Conservation (phyloP, 2,329 filamentous ascomycete genomes). For the Arachnomyces sp. region DNA sequence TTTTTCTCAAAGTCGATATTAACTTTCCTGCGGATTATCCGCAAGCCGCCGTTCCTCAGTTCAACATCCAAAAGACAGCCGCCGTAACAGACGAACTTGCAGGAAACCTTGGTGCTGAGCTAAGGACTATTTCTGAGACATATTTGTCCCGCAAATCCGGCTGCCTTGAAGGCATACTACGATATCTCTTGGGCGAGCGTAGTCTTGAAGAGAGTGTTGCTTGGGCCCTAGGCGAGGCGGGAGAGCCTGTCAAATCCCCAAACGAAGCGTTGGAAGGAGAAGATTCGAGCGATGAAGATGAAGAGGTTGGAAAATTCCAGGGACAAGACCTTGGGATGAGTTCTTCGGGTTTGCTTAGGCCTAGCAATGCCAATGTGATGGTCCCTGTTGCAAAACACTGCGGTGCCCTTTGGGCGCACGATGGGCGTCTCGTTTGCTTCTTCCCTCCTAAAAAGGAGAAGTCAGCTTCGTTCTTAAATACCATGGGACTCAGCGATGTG, state of each 20-base stretch:
- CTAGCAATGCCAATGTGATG: conserved; percentile 53
- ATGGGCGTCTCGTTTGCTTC: conserved; percentile 51
- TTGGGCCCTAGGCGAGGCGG: conserved; percentile 49
- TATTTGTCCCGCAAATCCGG: conserved; percentile 44
- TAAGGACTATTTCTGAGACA: conserved; percentile 47
- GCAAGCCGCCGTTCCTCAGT: conserved; percentile 39
- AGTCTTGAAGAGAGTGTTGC: conserved; percentile 49
- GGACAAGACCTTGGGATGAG: conserved; percentile 40
- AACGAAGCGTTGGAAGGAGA: conserved; percentile 50
- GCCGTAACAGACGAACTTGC: conserved; percentile 46
- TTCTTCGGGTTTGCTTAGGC: conserved; percentile 44
- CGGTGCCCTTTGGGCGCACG: conserved; percentile 49
- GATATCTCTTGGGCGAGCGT: conserved; percentile 53
- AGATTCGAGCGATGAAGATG: conserved; percentile 77
- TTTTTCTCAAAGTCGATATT: conserved; percentile 51
- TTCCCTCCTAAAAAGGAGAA: conserved; percentile 46
- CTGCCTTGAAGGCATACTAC: conserved; percentile 54
- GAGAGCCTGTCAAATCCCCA: conserved; percentile 38
- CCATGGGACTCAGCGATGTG: conserved; percentile 40
- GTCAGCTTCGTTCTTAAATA: conserved; percentile 42
- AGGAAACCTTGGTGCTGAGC: conserved; percentile 41
- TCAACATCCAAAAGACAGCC: conserved; percentile 50
- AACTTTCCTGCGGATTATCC: conserved; percentile 53
- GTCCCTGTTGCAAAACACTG: conserved; percentile 54
- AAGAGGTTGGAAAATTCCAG: conserved; percentile 40